Conservation (phyloP, 768 basidiomycete genomes). For the Obba rivulosa region DNA sequence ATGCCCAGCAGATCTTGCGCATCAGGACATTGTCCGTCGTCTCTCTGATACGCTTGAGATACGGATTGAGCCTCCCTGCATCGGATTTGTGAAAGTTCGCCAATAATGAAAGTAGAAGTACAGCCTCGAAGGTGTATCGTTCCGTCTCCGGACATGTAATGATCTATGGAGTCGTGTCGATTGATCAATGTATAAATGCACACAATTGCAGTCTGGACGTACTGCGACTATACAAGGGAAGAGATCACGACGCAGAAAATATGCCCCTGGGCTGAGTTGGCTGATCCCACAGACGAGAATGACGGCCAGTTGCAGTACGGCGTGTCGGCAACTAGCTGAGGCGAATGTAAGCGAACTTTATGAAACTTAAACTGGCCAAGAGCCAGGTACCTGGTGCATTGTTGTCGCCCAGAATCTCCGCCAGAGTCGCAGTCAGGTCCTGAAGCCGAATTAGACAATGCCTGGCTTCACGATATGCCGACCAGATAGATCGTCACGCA, state of each 20-base stretch:
- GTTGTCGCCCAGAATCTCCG: conserved; percentile 40
- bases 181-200: no score
- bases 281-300: conserved; percentile 54
- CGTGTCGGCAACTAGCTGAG: conserved; percentile 45
- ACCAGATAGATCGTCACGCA: conserved; percentile 18
- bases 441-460: conserved; percentile 16
- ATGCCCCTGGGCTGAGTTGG: conserved; percentile 67
- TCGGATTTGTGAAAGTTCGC: conserved; percentile 72
- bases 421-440: conserved; percentile 46
- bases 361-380: neutral
- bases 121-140: conserved; percentile 53
- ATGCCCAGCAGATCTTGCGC: conserved; percentile 52
- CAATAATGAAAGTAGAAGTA: conserved; percentile 54
- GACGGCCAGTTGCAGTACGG: conserved; percentile 51
- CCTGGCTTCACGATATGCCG: neutral
- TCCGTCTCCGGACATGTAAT: conserved; percentile 51
- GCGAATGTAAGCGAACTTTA: neutral
- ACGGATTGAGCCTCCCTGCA: conserved; percentile 63
- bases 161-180: conserved; percentile 38
- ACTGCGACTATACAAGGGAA: conserved; percentile 51
- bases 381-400: conserved; percentile 36
- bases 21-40: conserved; percentile 46
- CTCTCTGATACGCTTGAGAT: conserved; percentile 47
- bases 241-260: conserved; percentile 58
- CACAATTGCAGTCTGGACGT: conserved; percentile 13